These are phyloP conservation scores for Claviceps humidiphila DNA, from an alignment of 2,329 filamentous ascomycete genomes.

Conservation along the genomic window DNA sequence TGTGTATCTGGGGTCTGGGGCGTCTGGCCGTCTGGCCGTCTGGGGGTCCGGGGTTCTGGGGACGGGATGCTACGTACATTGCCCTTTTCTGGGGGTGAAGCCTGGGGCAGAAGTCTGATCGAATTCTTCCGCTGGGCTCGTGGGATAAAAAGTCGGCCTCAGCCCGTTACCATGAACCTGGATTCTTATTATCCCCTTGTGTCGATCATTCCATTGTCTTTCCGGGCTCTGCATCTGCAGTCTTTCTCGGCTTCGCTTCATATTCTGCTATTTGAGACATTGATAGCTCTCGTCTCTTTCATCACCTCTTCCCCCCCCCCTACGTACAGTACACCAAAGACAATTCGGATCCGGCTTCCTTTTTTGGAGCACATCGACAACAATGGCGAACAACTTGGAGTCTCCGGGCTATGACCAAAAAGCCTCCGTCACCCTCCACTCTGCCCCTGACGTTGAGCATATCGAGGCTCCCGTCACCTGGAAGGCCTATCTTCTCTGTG, in stretches of 20 bases:
- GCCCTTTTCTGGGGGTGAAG: neutral
- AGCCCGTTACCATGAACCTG: neutral
- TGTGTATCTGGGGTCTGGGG: neutral
- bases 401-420: conserved; percentile 12
- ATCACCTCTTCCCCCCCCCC: neutral
- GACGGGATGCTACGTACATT: conserved; percentile 4
- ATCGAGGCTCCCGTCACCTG: conserved; percentile 57
- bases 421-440: conserved; percentile 21
- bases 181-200: neutral
- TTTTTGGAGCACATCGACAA: neutral
- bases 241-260: neutral
- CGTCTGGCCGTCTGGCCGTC: neutral
- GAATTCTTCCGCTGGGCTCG: conserved; percentile 1
- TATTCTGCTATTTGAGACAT: neutral
- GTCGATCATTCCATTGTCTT: conserved; percentile 3
- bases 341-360: neutral
- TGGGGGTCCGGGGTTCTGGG: neutral
- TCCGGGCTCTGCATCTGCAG: neutral
- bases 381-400: conserved; percentile 5
- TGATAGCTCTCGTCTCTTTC: neutral
- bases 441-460: conserved; percentile 38
- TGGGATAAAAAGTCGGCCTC: conserved; percentile 6
- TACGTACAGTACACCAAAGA: neutral
- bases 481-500: conserved; percentile 57
- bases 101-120: conserved; percentile 2